phyloP scores from a whole-genome alignment of 495 filamentous ascomycete genomes.

The Cairneyella variabilis region DNA sequence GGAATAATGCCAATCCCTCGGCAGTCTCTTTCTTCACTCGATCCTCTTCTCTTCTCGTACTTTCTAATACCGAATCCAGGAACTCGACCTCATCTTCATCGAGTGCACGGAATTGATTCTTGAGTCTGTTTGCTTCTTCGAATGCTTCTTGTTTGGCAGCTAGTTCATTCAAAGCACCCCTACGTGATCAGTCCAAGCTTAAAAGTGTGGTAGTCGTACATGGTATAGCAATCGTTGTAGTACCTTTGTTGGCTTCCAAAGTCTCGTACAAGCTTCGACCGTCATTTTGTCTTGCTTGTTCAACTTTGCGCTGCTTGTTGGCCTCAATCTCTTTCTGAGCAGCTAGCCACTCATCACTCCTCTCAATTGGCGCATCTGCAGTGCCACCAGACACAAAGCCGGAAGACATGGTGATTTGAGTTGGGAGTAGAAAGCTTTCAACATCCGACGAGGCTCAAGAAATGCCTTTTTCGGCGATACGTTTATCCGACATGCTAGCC shows the following conservation, averaged over 20 bases:
- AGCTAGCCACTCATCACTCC: constrained; percentile 69
- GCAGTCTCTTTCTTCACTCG: constrained; percentile 69
- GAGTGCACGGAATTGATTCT: constrained; percentile 91
- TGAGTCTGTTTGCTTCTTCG: constrained; percentile 80
- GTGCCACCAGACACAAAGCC: constrained; percentile 89
- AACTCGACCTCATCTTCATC: constrained; percentile 96
- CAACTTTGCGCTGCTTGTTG: constrained; percentile 30
- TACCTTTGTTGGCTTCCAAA: constrained; percentile 92
- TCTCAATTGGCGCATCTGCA: constrained; percentile 56
- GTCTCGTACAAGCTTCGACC: constrained; percentile 82
- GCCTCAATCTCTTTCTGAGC: constrained; percentile 74
- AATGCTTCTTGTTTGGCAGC: constrained; percentile 96
- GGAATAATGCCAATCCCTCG: constrained; percentile 67
- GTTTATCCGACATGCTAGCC: too few relatives aligned
- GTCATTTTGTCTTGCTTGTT: constrained; percentile 54
- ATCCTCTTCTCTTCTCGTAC: constrained; percentile 66
- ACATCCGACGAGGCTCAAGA: too few relatives aligned
- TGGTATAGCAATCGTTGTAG: background rate
- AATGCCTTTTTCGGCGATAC: too few relatives aligned
- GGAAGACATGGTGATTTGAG: constrained; percentile 57
- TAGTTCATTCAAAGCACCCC: constrained; percentile 20
- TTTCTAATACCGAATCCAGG: constrained; percentile 71
- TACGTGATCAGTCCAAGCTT: constrained; percentile 22
- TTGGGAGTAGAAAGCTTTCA: too few relatives aligned
- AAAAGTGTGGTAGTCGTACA: background rate